Base-by-base conservation (phyloP, 768 basidiomycete genomes). In the Mycena capillaripes region DNA sequence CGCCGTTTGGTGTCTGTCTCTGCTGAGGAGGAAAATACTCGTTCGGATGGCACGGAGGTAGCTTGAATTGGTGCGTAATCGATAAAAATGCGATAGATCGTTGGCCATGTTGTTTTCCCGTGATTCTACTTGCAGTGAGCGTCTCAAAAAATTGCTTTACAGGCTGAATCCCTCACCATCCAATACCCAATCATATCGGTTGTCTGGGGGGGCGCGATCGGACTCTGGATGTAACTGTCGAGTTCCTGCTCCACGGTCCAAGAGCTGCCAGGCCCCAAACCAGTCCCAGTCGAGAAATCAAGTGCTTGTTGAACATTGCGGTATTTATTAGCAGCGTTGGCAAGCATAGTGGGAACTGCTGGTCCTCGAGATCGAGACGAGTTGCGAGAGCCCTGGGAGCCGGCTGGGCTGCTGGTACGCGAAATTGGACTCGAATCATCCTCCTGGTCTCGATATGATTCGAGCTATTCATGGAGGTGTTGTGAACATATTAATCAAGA, bases 1-100 rank as follows among this genome's bases (percentile, higher is more conserved):
- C n/a, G n/a, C n/a, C n/a, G n/a, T n/a, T n/a, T n/a, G n/a, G n/a
- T n/a, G n/a, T n/a, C n/a, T n/a, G n/a, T n/a, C n/a, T 29, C 42
- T 19, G 48, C 61, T 12, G 61, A 63, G 11, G 61, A 63, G 23
- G 61, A 63, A 63, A 50, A 61, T 1, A 50, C 61, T 25, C 30
- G 25, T 36, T 63, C 61, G 8, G 61, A 63, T 36, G 61, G 61
- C 61, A 63, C 32, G 25, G 61, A 63, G 48, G 61, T 63, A 50
- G 61, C 46, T 17, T 63, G 61, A 25, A 63, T 63, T 63, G 61
- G 46, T 50, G 61, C 61, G 21, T 48, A 63, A 50, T 63, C 46
- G 16, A 46, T 63, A 46, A 61, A 61, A 30, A 59, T 23, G 59
- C 42, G 42, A 61, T 61, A 61, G 42, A 61, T 61, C 17, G 59